Evolutionary conservation across 192 early-diverging fungal species (phyloP).

Genomic region (Dispira parvispora): DNA sequence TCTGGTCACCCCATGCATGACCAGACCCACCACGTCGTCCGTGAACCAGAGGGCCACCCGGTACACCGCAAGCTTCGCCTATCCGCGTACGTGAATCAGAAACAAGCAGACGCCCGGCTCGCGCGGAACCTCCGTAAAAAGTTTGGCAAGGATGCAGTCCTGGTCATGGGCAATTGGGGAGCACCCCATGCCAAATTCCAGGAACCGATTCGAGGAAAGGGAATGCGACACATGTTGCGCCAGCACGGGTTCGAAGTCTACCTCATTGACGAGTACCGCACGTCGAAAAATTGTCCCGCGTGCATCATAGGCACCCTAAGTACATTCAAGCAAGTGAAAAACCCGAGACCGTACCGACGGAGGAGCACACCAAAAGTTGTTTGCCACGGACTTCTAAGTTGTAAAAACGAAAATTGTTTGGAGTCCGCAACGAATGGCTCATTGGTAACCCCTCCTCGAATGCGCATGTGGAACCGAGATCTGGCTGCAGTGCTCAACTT

Average conservation of each 20-base stretch:
- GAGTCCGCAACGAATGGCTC: too few species aligned
- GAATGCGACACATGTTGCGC: conserved; percentile 2
- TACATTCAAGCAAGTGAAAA: too few species aligned
- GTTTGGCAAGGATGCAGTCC: conserved; percentile 9
- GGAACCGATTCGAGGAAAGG: conserved; percentile 11
- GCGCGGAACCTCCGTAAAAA: not conserved
- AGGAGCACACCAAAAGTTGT: too few species aligned
- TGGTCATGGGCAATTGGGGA: conserved; percentile 12
- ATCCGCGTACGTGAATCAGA: conserved; percentile 9
- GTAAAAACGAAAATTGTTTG: too few species aligned
- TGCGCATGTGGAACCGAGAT: too few species aligned
- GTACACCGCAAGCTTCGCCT: conserved; percentile 10
- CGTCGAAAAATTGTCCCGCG: conserved; percentile 7
- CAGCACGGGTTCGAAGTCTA: conserved; percentile 10
- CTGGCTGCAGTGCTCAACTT: too few species aligned
- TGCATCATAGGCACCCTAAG: too few species aligned
- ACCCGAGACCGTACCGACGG: too few species aligned
- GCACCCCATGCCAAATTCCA: conserved; percentile 10
- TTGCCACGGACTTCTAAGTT: too few species aligned
- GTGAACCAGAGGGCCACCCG: not conserved
- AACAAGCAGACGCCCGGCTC: conserved; percentile 9
- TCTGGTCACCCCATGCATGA: not conserved
- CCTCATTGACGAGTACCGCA: conserved; percentile 10
- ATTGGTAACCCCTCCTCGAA: too few species aligned
- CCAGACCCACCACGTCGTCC: not conserved